Conservation (phyloP, 1,284 basidiomycete species). For the Cutaneotrichosporon arboriforme region DNA sequence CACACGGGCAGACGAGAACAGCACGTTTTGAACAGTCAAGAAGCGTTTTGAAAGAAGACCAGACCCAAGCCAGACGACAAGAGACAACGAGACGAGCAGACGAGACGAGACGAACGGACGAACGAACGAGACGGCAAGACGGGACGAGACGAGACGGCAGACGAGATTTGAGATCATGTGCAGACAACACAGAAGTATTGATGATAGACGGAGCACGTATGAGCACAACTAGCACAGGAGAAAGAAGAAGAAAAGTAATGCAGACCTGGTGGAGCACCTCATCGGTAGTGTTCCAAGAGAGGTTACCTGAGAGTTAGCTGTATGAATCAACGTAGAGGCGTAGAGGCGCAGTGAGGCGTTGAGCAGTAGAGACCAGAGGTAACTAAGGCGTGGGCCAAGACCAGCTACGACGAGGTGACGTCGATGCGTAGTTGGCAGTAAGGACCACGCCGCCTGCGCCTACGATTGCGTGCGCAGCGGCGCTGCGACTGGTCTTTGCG, state of each 20-base stretch:
- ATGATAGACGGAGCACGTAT: constrained; percentile 35
- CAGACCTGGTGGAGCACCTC: constrained; percentile 71
- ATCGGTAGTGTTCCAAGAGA: constrained; percentile 80
- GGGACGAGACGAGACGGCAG: constrained; percentile 16
- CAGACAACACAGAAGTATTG: constrained; percentile 7
- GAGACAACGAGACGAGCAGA: constrained; percentile 3
- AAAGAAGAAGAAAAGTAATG: constrained; percentile 46
- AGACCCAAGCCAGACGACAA: background rate
- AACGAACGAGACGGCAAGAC: constrained; percentile 1
- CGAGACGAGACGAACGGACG: constrained; percentile 15
- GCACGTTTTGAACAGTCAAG: constrained; percentile 3
- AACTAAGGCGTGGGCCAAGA: too few relatives aligned
- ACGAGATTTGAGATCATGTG: constrained; percentile 6
- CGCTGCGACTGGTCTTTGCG: background rate
- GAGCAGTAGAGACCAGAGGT: too few relatives aligned
- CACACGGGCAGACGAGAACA: constrained; percentile 12
- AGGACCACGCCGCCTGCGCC: too few relatives aligned
- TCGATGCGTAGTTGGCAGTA: too few relatives aligned
- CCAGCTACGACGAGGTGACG: too few relatives aligned
- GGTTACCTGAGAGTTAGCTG: constrained; percentile 41
- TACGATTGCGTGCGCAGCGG: background rate
- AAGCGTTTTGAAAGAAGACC: background rate
- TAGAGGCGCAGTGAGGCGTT: too few relatives aligned
- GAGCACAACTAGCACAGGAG: constrained; percentile 66
- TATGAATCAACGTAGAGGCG: too few relatives aligned